These are phyloP conservation scores for Trametopsis cervina DNA, from an alignment of 768 basidiomycete genomes.

Conservation along the genomic window DNA sequence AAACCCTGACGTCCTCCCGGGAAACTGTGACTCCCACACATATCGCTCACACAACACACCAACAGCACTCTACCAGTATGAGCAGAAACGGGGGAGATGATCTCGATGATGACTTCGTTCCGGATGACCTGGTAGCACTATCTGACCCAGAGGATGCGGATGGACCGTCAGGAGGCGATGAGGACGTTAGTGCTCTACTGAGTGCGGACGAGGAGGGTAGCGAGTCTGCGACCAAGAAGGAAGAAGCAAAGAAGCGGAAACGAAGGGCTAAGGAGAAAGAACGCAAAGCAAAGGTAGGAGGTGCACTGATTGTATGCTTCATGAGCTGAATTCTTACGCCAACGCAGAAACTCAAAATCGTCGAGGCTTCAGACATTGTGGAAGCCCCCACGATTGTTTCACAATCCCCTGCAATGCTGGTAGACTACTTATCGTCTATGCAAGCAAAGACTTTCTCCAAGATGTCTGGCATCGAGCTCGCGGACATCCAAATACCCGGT, in stretches of 20 bases:
- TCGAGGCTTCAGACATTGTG: constrained; percentile 32
- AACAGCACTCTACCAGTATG: constrained; percentile 13
- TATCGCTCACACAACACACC: no score
- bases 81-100: constrained; percentile 57
- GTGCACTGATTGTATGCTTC: constrained; percentile 19
- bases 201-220: constrained; percentile 37
- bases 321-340: neutral
- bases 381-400: constrained; percentile 43
- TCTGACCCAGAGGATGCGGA: constrained; percentile 39
- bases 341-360: constrained; percentile 59
- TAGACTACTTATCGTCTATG: constrained; percentile 54
- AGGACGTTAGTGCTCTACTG: constrained; percentile 33
- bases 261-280: constrained; percentile 70
- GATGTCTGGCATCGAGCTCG: constrained; percentile 70
- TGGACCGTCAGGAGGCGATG: constrained; percentile 12
- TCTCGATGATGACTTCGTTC: constrained; percentile 76
- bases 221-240: constrained; percentile 16
- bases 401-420: constrained; percentile 50
- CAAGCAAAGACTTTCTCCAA: constrained; percentile 67
- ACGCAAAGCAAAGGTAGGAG: constrained; percentile 65
- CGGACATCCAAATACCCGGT: constrained; percentile 77
- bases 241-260: constrained; percentile 58
- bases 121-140: constrained; percentile 58
- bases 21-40: no score
- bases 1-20: no score